Evolutionary conservation across 2,329 filamentous ascomycete species (phyloP), one percentile per base, ranked within the genome.

Genomic region (Fusarium acutatum): DNA sequence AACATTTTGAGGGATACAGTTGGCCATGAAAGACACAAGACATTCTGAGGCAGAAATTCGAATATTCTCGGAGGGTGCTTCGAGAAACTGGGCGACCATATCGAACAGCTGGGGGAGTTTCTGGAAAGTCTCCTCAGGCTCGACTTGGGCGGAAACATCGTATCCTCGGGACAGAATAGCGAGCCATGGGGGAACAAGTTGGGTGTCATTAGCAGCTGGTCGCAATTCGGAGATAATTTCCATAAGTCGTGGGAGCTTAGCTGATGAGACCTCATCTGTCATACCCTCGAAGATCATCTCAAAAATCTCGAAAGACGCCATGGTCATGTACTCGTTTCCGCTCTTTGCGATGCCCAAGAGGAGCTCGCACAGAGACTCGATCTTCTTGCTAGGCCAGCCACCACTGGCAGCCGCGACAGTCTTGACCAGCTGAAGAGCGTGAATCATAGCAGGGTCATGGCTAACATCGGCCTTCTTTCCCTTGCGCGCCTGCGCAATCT

Each of bases 341-440:
- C 93, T 95, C 79, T 92, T 92, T 35, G 96, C 96, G 70, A 98
- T 97, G 75, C 91, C 91, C 75, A 99, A 89, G 65, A 99, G 85
- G 60, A 97, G 85, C 82, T 98, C 95, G 82, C 95, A 98, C 38
- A 99, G 86, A 6, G 92, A 87, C 83, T 99, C 96, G 61, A 98
- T 97, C 84, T 97, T 97, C 85, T 93, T 94, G 85, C 93, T 97
- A 2, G 96, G 96, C 96, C 96, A 99, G 57, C 96, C 96, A 44
- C 94, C 94, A 66, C 94, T 96, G 10, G 94, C 94, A 7, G 89
- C 88, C 2, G 96, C 95, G 68, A 99, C 90, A 0, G 94, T 93
- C 87, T 97, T 98, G 73, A 97, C 92, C 62, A 99, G 86, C 79
- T 99, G 96, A 71, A 99, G 86, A 6, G 95, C 93, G 80, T 98